Evolutionary conservation across 495 filamentous ascomycete species (phyloP).

Genomic region (Staphylotrichum tortipilum): DNA sequence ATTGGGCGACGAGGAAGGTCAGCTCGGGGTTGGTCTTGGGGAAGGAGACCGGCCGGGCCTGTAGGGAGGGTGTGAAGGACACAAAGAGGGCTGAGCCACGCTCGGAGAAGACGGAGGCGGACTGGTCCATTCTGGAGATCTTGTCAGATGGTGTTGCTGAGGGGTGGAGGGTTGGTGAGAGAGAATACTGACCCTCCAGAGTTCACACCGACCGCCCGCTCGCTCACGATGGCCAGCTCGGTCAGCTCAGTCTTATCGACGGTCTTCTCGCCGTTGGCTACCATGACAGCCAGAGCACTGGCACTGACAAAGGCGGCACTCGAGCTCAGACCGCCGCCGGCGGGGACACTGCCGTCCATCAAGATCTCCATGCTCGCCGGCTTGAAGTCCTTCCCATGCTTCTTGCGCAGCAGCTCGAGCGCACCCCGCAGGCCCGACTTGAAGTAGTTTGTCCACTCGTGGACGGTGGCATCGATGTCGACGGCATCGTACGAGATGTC

Average conservation of each 20-base stretch:
- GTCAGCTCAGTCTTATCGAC: slow-evolving; percentile 85
- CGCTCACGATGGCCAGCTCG: slow-evolving; percentile 86
- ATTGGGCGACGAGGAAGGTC: slow-evolving; percentile 88
- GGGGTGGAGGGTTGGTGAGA: background rate
- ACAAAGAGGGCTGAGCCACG: slow-evolving; percentile 83
- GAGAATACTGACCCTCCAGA: slow-evolving; percentile 80
- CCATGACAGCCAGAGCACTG: slow-evolving; percentile 79
- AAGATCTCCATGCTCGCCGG: slow-evolving; percentile 79
- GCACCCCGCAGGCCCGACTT: slow-evolving; percentile 82
- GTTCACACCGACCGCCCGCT: slow-evolving; percentile 91
- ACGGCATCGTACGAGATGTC: slow-evolving; percentile 56
- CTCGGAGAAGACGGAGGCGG: slow-evolving; percentile 88
- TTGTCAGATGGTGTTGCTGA: background rate
- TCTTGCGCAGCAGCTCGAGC: slow-evolving; percentile 65
- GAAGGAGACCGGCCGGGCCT: slow-evolving; percentile 70
- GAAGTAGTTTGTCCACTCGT: slow-evolving; percentile 99
- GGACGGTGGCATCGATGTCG: slow-evolving; percentile 71
- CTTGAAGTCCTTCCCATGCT: slow-evolving; percentile 47
- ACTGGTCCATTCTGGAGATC: slow-evolving; percentile 74
- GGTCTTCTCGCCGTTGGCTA: slow-evolving; percentile 67
- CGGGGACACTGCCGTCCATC: slow-evolving; percentile 84
- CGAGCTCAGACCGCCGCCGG: slow-evolving; percentile 83
- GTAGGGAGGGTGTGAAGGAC: slow-evolving; percentile 74
- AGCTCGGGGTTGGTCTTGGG: slow-evolving; percentile 74
- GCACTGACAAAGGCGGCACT: slow-evolving; percentile 92